Evolutionary conservation across 139 green algal genomes (phyloP).

Genomic region (Tetraselmis chui): DNA sequence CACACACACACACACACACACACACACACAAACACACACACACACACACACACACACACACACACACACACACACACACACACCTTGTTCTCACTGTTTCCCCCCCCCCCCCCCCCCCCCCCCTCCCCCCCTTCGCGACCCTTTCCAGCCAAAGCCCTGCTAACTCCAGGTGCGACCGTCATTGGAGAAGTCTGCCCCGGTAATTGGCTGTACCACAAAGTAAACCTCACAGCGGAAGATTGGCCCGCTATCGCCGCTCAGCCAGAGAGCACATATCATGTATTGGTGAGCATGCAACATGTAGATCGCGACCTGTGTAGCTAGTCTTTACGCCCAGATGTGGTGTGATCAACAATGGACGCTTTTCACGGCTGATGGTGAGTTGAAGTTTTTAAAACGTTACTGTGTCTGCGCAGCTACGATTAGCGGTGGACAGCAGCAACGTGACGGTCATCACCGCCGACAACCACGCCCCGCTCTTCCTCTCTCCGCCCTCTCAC

Average conservation of each 20-base stretch:
- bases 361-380: too few relatives aligned
- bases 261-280: background rate
- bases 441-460: background rate
- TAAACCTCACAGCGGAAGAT: background rate
- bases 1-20: too few relatives aligned
- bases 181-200: background rate
- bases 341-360: too few relatives aligned
- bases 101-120: too few relatives aligned
- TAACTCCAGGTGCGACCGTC: background rate
- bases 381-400: too few relatives aligned
- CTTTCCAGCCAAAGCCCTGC: background rate
- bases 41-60: too few relatives aligned
- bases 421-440: background rate
- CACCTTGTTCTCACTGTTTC: background rate
- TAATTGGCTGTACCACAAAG: background rate
- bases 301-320: too few relatives aligned
- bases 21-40: too few relatives aligned
- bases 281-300: too few relatives aligned
- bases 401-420: too few relatives aligned
- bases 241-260: background rate
- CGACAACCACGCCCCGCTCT: background rate
- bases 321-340: too few relatives aligned
- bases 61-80: background rate
- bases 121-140: background rate
- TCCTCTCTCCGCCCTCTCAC: background rate